Conservation (phyloP, 2,329 filamentous ascomycete species). For the Eutypa lata region DNA sequence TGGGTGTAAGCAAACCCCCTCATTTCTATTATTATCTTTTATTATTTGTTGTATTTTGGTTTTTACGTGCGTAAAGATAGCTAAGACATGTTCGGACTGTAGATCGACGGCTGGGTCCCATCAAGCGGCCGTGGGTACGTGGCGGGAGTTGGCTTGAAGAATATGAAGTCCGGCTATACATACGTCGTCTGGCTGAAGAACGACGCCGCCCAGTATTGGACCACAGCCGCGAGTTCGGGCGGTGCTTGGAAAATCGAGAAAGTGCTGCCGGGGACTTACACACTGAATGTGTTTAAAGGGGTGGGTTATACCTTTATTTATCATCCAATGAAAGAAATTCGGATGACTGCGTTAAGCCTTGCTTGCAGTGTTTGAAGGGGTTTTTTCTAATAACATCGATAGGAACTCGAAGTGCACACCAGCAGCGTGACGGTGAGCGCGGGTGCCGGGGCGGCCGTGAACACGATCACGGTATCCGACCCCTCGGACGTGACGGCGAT, state of each 20-base stretch:
- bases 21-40: neutral
- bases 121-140: conserved; percentile 25
- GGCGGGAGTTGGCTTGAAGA: conserved; percentile 29
- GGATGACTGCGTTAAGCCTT: too few relatives aligned
- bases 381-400: too few relatives aligned
- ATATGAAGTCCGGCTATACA: conserved; percentile 35
- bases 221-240: conserved; percentile 14
- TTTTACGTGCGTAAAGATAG: too few relatives aligned
- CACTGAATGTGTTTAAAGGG: conserved; percentile 30
- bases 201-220: conserved; percentile 35
- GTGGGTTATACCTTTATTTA: too few relatives aligned
- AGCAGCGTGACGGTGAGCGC: conserved; percentile 24
- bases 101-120: conserved; percentile 30
- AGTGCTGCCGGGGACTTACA: conserved; percentile 30
- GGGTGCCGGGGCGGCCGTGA: conserved; percentile 23
- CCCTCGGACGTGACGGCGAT: conserved; percentile 25
- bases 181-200: conserved; percentile 36
- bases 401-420: conserved; percentile 29
- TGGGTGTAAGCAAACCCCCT: conserved; percentile 18
- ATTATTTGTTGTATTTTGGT: neutral
- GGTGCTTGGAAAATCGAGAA: conserved; percentile 29
- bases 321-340: too few relatives aligned
- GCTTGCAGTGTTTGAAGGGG: too few relatives aligned
- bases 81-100: too few relatives aligned
- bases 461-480: conserved; percentile 22